A percentile compares a stretch with the other conserved stretches of the same genome.
Evolutionary conservation across 169 alveolate genomes (phyloP).

Genomic region (Besnoitia besnoiti): DNA sequence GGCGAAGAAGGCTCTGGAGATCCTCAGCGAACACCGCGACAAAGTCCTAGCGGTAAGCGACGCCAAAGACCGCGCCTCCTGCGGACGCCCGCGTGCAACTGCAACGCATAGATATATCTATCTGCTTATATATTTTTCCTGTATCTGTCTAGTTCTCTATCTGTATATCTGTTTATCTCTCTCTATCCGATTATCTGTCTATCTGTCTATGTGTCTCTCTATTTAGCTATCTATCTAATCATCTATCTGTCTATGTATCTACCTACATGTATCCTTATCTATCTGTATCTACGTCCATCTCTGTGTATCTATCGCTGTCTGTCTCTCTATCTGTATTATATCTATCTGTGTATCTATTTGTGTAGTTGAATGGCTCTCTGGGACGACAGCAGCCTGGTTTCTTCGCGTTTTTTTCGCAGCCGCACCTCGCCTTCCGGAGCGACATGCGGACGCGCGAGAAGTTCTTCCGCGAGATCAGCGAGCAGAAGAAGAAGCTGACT

Average conservation of each 20-base stretch:
- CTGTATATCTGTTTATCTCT: no score
- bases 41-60: not conserved
- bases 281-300: no score
- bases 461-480: not conserved
- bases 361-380: not conserved
- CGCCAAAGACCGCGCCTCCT: not conserved
- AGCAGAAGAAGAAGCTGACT: not conserved
- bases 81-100: no score
- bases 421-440: constrained; percentile 13
- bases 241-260: no score
- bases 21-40: not conserved
- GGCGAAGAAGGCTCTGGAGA: constrained; percentile 19
- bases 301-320: not conserved
- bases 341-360: not conserved
- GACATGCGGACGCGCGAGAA: constrained; percentile 33
- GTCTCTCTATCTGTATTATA: not conserved
- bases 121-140: no score
- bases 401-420: not conserved
- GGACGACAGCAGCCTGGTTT: not conserved
- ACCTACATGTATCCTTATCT: no score
- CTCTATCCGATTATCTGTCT: not conserved
- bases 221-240: no score
- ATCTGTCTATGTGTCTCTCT: no score
- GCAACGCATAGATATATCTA: no score
- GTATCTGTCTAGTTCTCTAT: not conserved